Evolutionary conservation across 164 flowering plant species (phyloP).

Genomic region (Liriodendron chinense): DNA sequence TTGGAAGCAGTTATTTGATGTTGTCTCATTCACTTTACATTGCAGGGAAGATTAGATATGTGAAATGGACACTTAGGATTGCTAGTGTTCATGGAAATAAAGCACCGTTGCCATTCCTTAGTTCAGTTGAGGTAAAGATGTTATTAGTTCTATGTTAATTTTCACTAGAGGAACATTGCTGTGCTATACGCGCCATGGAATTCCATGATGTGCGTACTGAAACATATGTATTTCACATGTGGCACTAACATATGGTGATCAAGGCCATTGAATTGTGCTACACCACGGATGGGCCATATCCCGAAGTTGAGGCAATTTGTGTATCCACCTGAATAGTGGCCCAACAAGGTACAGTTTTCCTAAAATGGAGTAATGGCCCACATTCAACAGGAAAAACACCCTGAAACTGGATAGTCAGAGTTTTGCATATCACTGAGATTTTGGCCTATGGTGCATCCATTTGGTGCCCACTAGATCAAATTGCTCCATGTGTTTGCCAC

Average conservation of each 20-base stretch:
- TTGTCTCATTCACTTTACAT: slow-evolving; percentile 1
- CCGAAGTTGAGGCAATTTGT: not conserved
- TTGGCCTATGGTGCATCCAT: not conserved
- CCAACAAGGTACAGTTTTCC: not conserved
- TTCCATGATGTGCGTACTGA: not conserved
- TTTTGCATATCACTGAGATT: not conserved
- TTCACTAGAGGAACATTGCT: not conserved
- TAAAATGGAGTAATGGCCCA: not conserved
- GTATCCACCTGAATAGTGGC: not conserved
- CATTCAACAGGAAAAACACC: not conserved
- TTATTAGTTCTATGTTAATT: not conserved
- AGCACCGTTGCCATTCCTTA: slow-evolving; percentile 78
- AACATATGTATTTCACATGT: not conserved
- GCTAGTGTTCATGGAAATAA: slow-evolving; percentile 74
- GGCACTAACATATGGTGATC: not conserved
- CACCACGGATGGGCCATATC: not conserved
- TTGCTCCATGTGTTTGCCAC: not conserved
- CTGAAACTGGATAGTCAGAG: no score
- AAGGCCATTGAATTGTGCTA: not conserved
- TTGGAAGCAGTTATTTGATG: not conserved
- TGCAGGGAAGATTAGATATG: slow-evolving; percentile 55
- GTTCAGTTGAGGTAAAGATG: slow-evolving; percentile 67
- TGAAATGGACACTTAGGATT: slow-evolving; percentile 74
- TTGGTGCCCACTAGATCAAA: not conserved
- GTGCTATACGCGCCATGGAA: not conserved